Conservation (phyloP, 192 early-diverging fungal species). For the Umbelopsis sp. region DNA sequence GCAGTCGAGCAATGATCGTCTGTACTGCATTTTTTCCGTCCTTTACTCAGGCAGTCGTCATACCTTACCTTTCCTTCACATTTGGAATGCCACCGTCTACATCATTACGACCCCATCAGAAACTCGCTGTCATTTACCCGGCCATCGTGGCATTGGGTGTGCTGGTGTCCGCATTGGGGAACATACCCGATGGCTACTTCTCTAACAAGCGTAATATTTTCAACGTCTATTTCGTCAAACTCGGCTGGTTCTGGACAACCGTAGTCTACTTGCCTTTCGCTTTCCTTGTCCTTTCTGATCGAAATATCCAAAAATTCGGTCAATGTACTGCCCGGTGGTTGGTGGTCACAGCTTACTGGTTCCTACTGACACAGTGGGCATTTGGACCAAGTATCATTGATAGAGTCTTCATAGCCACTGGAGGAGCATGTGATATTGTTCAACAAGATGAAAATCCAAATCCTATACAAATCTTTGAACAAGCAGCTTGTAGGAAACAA, state of each 20-base stretch:
- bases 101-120: slow-evolving; percentile 31
- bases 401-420: slow-evolving; percentile 71
- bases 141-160: slow-evolving; percentile 21
- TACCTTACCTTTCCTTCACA: not conserved
- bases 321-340: slow-evolving; percentile 50
- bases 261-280: slow-evolving; percentile 57
- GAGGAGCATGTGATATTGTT: slow-evolving; percentile 59
- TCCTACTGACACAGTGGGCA: slow-evolving; percentile 80
- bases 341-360: slow-evolving; percentile 81
- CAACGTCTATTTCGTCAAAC: slow-evolving; percentile 80
- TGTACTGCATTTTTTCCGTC: not conserved
- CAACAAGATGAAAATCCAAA: slow-evolving; percentile 11
- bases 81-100: slow-evolving; percentile 3
- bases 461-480: slow-evolving; percentile 29
- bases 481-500: slow-evolving; percentile 36
- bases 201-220: slow-evolving; percentile 75
- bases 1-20: not conserved
- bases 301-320: slow-evolving; percentile 23
- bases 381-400: slow-evolving; percentile 84
- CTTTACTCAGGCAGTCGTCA: not conserved
- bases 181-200: slow-evolving; percentile 44
- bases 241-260: slow-evolving; percentile 89
- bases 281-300: slow-evolving; percentile 35
- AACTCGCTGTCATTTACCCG: slow-evolving; percentile 10
- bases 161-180: slow-evolving; percentile 1